Percentiles rank a stretch among this genome's conserved stretches.
phyloP scores from a whole-genome alignment of 2,329 filamentous ascomycete species.

The Microsporum canis region DNA sequence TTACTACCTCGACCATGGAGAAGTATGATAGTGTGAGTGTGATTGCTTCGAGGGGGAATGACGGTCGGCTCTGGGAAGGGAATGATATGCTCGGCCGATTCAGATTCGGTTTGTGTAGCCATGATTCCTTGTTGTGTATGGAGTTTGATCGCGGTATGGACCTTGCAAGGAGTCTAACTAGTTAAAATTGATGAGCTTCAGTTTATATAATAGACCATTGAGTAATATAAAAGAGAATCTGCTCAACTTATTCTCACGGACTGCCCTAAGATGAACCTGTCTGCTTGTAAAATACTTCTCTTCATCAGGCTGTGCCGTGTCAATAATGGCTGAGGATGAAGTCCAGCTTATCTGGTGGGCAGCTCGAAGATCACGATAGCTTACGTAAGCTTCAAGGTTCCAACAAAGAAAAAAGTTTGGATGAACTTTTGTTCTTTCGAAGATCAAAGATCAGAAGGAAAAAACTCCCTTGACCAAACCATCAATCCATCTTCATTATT shows the following conservation, averaged over 20 bases:
- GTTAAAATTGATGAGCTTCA: neutral
- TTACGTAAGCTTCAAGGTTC: neutral
- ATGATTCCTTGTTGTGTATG: neutral
- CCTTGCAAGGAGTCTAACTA: neutral
- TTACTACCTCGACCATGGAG: constrained; percentile 34
- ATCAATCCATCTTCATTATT: neutral
- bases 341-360: neutral
- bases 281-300: neutral
- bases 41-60: constrained; percentile 13
- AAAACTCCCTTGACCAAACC: neutral
- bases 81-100: neutral
- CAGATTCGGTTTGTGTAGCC: neutral
- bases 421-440: neutral
- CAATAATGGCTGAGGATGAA: neutral
- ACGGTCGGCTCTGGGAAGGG: constrained; percentile 4
- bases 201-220: too few species aligned
- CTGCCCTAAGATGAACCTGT: neutral
- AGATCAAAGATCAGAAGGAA: neutral
- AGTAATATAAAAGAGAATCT: too few species aligned
- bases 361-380: neutral
- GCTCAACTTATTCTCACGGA: too few species aligned
- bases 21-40: constrained; percentile 31
- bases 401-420: neutral
- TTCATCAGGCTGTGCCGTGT: neutral
- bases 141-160: neutral